These are phyloP conservation scores for Oryza meridionalis DNA, from an alignment of 176 grass and related monocot genomes.

Conservation along the genomic window DNA sequence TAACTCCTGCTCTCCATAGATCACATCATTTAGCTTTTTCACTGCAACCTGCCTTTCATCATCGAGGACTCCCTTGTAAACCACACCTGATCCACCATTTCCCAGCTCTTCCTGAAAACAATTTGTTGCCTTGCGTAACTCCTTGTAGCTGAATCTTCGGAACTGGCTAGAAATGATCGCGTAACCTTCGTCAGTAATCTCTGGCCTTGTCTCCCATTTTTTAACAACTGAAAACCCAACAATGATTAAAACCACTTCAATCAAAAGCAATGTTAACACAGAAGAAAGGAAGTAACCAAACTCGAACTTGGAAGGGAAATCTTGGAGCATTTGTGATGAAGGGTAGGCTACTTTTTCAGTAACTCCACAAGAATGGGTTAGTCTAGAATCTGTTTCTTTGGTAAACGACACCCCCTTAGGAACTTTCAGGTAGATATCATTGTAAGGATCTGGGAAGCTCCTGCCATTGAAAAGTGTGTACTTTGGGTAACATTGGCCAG, in stretches of 20 bases:
- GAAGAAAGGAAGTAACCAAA: conserved; percentile 57
- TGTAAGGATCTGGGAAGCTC: conserved; percentile 10
- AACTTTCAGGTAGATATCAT: conserved; percentile 55
- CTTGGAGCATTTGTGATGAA: background rate
- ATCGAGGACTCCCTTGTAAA: conserved; percentile 59
- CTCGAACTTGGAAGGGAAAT: background rate
- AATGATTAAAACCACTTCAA: conserved; percentile 42
- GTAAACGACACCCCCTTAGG: background rate
- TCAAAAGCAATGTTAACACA: conserved; percentile 34
- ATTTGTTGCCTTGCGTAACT: conserved; percentile 54
- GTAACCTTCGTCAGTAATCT: conserved; percentile 27
- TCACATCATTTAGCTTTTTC: conserved; percentile 51
- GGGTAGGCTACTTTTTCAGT: conserved; percentile 5
- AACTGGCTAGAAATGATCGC: conserved; percentile 43
- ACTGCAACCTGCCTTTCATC: conserved; percentile 53
- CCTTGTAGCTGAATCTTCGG: conserved; percentile 55
- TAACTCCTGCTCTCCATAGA: conserved; percentile 59
- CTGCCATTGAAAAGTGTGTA: conserved; percentile 50
- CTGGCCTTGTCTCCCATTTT: conserved; percentile 5
- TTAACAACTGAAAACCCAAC: conserved; percentile 39
- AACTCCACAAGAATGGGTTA: conserved; percentile 7
- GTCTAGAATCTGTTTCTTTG: background rate
- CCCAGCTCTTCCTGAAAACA: conserved; percentile 55
- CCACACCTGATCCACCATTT: conserved; percentile 43
- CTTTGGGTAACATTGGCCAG: conserved; percentile 43